Conservation (phyloP, 1,284 basidiomycete genomes). For the Mycosarcoma mackinlayi region DNA sequence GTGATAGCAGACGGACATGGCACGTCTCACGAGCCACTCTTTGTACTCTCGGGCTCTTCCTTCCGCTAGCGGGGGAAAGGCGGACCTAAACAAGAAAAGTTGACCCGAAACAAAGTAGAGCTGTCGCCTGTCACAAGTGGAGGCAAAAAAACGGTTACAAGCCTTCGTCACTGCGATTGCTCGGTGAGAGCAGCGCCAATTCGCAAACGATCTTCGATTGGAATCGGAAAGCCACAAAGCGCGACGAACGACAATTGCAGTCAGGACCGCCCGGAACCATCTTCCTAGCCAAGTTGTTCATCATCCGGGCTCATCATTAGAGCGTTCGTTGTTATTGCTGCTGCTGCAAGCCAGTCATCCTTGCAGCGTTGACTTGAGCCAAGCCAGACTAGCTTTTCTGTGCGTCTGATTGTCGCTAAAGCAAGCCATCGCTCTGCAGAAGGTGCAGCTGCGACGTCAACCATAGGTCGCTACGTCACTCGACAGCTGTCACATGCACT, state of each 20-base stretch:
- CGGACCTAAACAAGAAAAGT: conserved; percentile 1
- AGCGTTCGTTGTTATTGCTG: neutral
- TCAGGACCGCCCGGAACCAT: too few relatives aligned
- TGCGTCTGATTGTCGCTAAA: neutral
- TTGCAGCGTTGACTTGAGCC: conserved; percentile 1
- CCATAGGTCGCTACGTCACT: conserved; percentile 23
- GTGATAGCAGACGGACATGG: neutral
- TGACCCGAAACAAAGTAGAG: conserved; percentile 3
- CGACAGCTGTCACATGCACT: conserved; percentile 26
- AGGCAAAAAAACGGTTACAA: too few relatives aligned
- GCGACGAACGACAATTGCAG: neutral
- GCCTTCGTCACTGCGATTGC: too few relatives aligned
- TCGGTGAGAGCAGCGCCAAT: neutral
- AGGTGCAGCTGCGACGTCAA: too few relatives aligned
- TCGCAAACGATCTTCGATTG: neutral
- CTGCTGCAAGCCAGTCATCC: conserved; percentile 10
- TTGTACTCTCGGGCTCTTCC: neutral
- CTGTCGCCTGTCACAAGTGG: neutral
- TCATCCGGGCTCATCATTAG: neutral
- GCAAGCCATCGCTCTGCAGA: too few relatives aligned
- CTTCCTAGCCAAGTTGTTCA: too few relatives aligned
- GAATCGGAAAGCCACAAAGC: conserved; percentile 1
- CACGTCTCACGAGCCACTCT: too few relatives aligned
- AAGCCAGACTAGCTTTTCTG: too few relatives aligned
- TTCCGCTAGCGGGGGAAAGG: neutral